Evolutionary conservation across 495 filamentous ascomycete species (phyloP).

Genomic region (Recurvomyces mirabilis): DNA sequence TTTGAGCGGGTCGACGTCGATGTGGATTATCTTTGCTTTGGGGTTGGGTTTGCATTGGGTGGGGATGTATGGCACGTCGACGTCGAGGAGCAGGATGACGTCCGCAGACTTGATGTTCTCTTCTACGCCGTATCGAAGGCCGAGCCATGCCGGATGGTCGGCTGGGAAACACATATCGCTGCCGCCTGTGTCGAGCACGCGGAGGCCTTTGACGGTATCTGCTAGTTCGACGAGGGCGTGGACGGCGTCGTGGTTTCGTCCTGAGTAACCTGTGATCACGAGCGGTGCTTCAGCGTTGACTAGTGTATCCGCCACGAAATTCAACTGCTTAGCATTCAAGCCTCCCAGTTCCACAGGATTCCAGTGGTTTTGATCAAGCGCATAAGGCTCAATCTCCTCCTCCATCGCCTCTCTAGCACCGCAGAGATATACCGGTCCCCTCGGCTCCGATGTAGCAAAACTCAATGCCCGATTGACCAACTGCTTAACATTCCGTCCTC

Average conservation of each 20-base stretch:
- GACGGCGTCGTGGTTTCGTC: slow-evolving; percentile 60
- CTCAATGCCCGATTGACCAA: slow-evolving; percentile 85
- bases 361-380: slow-evolving; percentile 64
- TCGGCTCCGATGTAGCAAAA: slow-evolving; percentile 70
- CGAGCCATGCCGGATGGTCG: slow-evolving; percentile 61
- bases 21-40: slow-evolving; percentile 29
- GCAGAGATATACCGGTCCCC: slow-evolving; percentile 77
- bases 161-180: slow-evolving; percentile 95
- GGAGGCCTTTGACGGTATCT: slow-evolving; percentile 62
- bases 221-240: slow-evolving; percentile 65
- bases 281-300: slow-evolving; percentile 64
- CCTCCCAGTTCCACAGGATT: slow-evolving; percentile 64
- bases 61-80: slow-evolving; percentile 60
- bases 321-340: slow-evolving; percentile 51
- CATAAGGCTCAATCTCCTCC: slow-evolving; percentile 75
- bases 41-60: slow-evolving; percentile 41
- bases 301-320: slow-evolving; percentile 59
- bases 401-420: slow-evolving; percentile 87
- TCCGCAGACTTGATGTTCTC: slow-evolving; percentile 66
- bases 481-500: slow-evolving; percentile 88
- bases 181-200: slow-evolving; percentile 81
- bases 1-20: slow-evolving; percentile 34
- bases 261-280: slow-evolving; percentile 72
- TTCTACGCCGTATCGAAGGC: slow-evolving; percentile 66
- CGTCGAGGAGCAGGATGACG: slow-evolving; percentile 76